phyloP scores from a whole-genome alignment of 2,329 filamentous ascomycete species.

The Colletotrichum spinosum region DNA sequence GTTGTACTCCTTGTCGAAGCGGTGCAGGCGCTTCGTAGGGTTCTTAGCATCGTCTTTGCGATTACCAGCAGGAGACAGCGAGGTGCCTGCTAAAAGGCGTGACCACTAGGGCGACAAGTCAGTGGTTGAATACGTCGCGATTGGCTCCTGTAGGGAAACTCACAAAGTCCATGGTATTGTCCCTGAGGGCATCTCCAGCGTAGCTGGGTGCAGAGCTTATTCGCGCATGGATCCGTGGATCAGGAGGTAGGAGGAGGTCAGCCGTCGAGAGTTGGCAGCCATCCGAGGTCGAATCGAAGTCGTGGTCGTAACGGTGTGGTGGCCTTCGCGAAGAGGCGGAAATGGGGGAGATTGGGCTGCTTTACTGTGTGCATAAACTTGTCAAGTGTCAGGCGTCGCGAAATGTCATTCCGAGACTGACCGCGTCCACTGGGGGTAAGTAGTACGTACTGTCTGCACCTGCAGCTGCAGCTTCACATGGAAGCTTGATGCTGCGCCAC shows the following conservation, averaged over 20 bases:
- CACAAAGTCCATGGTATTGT: constrained; percentile 67
- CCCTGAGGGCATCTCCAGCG: constrained; percentile 58
- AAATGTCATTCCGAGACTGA: constrained; percentile 43
- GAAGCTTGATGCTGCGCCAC: neutral
- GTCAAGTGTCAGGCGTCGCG: constrained; percentile 46
- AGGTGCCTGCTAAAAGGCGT: constrained; percentile 72
- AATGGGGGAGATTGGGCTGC: constrained; percentile 4
- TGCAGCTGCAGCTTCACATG: constrained; percentile 2
- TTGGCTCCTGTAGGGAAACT: constrained; percentile 42
- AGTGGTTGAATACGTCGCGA: neutral
- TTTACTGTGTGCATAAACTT: constrained; percentile 43
- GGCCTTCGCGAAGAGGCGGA: constrained; percentile 14
- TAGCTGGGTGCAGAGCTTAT: constrained; percentile 10
- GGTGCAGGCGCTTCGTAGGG: constrained; percentile 71
- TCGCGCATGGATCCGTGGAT: constrained; percentile 27
- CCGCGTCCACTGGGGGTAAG: constrained; percentile 19
- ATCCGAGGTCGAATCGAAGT: neutral
- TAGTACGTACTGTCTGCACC: constrained; percentile 15
- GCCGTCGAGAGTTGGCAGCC: constrained; percentile 19
- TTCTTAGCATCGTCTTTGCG: constrained; percentile 72
- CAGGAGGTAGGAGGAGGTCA: neutral
- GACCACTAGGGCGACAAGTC: constrained; percentile 64
- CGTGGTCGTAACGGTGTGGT: constrained; percentile 4
- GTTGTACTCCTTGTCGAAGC: constrained; percentile 75
- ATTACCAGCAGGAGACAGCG: constrained; percentile 66